Conservation (phyloP, 345 rosid species). For the Reutealis trisperma region DNA sequence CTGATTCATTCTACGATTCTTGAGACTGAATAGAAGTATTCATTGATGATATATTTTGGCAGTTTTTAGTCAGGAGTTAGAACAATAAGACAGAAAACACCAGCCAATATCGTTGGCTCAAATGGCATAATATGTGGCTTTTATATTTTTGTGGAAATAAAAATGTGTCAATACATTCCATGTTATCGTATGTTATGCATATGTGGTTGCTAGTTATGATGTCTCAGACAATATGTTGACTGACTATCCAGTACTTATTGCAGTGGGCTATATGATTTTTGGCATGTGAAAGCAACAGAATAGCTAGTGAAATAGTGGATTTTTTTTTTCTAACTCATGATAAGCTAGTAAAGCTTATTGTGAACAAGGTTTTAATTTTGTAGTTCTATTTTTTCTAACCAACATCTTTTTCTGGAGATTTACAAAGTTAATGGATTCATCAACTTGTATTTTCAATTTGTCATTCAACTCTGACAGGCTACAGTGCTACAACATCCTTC, state of each 20-base stretch:
- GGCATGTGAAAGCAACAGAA: slow-evolving; percentile 1
- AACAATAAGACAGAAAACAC: not conserved
- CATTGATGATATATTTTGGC: not conserved
- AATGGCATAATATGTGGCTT: not conserved
- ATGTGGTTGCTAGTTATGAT: not conserved
- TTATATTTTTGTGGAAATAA: not conserved
- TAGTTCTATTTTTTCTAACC: not conserved
- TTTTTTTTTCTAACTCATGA: not conserved
- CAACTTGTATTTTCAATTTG: slow-evolving; percentile 17
- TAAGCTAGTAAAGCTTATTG: not conserved
- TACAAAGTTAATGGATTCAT: slow-evolving; percentile 1
- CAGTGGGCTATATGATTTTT: not conserved
- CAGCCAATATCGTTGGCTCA: not conserved
- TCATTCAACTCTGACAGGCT: slow-evolving; percentile 45
- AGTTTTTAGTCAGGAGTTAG: not conserved
- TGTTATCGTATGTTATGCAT: not conserved
- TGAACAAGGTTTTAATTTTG: not conserved
- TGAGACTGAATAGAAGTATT: not conserved
- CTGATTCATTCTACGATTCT: no score
- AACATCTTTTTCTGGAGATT: not conserved
- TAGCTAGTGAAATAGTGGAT: not conserved
- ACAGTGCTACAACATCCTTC: slow-evolving; percentile 81
- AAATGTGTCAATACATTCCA: not conserved
- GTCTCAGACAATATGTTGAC: not conserved
- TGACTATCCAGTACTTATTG: not conserved